Evolutionary conservation across 2,329 filamentous ascomycete species (phyloP), one percentile per base, ranked within the genome.

Genomic region (Moelleriella libera): DNA sequence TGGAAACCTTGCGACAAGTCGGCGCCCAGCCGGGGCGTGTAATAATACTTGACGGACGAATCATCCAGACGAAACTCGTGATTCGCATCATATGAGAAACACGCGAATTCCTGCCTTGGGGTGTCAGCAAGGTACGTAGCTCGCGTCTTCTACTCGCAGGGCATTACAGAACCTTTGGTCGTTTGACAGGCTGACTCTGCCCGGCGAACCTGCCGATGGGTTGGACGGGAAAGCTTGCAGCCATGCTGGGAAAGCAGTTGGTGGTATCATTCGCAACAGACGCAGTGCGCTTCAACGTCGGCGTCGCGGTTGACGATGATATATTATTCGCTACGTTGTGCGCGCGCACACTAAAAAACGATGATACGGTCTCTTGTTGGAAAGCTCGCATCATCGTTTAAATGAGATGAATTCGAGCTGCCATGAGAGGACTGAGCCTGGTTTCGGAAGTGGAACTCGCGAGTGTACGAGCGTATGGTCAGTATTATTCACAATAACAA

Each of bases 1-100:
- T 92, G 80, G 57, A 88, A 95, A 0, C 92, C 92, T 37, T 73
- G 71, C 28, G 81, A 90, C 39, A 98, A 70, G 63, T 95, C 82
- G 6, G 77, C 75, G 7, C 81, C 80, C 2, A 92, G 63, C 30
- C 63, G 66, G 1, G 84, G 86, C 2, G 86, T 83, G 58, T 95
- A 92, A 65, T 95, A 97, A 68, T 90, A 96, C 54, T 81, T 80
- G 53, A 98, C 61, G 1, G 87, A 90, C 3, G 83, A 84, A 51
- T 85, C 83, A 52, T 87, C 88, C 4, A 83, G 76, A 45, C 72
- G 81, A 58, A 88, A 88, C 47, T 78, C 65, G 61, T 90, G 92
- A 30, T 88, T 70, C 43, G 88, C 78, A 61, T 97, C 87, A 65
- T 92, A 97, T 7, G 90, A 97, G 67, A 97, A 98, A 65, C 76